phyloP scores from a whole-genome alignment of 129 eudicot species.

The Solidago caesia region DNA sequence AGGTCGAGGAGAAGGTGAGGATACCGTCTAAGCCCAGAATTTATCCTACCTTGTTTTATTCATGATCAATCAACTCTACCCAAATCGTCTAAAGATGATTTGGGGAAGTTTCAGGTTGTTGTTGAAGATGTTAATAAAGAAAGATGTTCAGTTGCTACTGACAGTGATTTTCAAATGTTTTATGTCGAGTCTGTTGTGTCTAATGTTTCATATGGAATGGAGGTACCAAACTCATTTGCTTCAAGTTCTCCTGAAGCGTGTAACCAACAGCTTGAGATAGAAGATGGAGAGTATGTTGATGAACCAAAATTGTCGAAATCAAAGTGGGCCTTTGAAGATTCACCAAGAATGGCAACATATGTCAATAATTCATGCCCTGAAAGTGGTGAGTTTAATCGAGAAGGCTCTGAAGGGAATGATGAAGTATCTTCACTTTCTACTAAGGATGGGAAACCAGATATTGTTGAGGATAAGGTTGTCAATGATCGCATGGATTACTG shows the following conservation, averaged over 20 bases:
- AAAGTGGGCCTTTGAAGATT: slow-evolving; percentile 51
- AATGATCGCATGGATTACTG: background rate
- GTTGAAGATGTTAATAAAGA: slow-evolving; percentile 8
- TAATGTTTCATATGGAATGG: slow-evolving; percentile 26
- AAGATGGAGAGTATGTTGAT: slow-evolving; percentile 37
- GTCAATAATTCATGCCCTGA: slow-evolving; percentile 23
- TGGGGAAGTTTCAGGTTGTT: slow-evolving; percentile 19
- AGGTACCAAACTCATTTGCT: background rate
- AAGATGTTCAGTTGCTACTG: slow-evolving; percentile 7
- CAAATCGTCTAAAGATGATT: slow-evolving; percentile 26
- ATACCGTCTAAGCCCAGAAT: slow-evolving; percentile 28
- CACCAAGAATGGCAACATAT: background rate
- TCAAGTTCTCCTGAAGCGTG: background rate
- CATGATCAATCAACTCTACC: slow-evolving; percentile 22
- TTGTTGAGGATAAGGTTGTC: slow-evolving; percentile 21
- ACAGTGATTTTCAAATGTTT: slow-evolving; percentile 16
- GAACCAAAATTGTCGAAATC: slow-evolving; percentile 41
- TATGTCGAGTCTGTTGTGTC: slow-evolving; percentile 33
- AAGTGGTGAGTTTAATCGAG: slow-evolving; percentile 38
- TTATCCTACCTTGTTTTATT: background rate
- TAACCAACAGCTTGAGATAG: slow-evolving; percentile 17
- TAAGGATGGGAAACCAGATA: slow-evolving; percentile 11
- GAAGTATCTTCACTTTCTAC: slow-evolving; percentile 27
- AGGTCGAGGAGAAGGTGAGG: slow-evolving; percentile 52
- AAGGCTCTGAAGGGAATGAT: slow-evolving; percentile 24